These are phyloP conservation scores for Wickerhamiella parazyma DNA, from an alignment of 805 yeast species.

Conservation along the genomic window DNA sequence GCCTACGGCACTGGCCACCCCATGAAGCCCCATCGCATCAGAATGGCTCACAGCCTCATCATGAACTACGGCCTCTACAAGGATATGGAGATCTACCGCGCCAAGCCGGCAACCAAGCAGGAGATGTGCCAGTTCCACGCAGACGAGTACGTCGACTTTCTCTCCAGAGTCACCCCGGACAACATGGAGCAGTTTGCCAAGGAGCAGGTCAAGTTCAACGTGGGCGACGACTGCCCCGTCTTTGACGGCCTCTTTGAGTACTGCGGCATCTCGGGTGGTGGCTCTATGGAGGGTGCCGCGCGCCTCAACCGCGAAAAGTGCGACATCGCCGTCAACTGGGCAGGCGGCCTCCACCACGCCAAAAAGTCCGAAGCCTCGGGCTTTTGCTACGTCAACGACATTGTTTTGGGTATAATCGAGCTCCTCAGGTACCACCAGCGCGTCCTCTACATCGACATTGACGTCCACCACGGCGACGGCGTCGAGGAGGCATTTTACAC, in stretches of 20 bases:
- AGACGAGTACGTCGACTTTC: slow-evolving; percentile 89
- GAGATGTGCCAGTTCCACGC: slow-evolving; percentile 98
- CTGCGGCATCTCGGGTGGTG: slow-evolving; percentile 81
- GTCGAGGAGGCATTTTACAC: slow-evolving; percentile 95
- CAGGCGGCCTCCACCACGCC: slow-evolving; percentile 95
- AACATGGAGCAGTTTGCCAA: slow-evolving; percentile 74
- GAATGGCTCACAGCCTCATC: slow-evolving; percentile 95
- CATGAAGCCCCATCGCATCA: slow-evolving; percentile 96
- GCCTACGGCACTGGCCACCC: slow-evolving; percentile 98
- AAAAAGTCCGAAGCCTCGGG: slow-evolving; percentile 91
- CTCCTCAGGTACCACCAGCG: slow-evolving; percentile 80
- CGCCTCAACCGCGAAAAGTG: slow-evolving; percentile 73
- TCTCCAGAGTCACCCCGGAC: slow-evolving; percentile 84
- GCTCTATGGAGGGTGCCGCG: slow-evolving; percentile 75
- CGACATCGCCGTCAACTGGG: slow-evolving; percentile 91
- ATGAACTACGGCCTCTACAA: slow-evolving; percentile 95
- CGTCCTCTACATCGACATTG: slow-evolving; percentile 86
- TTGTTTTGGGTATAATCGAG: slow-evolving; percentile 76
- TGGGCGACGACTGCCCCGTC: slow-evolving; percentile 93
- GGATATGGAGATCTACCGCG: slow-evolving; percentile 93
- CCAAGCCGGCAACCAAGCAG: slow-evolving; percentile 94
- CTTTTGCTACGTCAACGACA: slow-evolving; percentile 89
- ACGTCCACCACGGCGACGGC: slow-evolving; percentile 95
- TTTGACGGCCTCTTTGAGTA: slow-evolving; percentile 92
- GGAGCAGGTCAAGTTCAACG: slow-evolving; percentile 84